These are phyloP conservation scores for Leccinum arenicola DNA, from an alignment of 768 basidiomycete species.

Conservation along the genomic window DNA sequence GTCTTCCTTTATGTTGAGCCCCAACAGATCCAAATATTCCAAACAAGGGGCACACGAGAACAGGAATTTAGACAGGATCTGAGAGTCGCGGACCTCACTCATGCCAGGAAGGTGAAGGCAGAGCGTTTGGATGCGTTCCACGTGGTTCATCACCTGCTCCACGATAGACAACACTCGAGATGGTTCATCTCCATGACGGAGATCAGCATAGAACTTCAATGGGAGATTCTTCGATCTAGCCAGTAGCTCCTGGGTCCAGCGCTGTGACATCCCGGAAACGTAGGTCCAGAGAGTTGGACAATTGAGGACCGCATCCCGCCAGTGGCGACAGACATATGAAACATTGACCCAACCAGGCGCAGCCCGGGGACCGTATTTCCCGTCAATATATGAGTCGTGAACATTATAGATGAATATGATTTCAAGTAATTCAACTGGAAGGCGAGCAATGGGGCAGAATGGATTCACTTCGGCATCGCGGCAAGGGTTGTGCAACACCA, in stretches of 20 bases:
- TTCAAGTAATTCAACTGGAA: not conserved
- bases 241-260: not conserved
- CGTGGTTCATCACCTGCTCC: not conserved
- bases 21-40: too few species aligned
- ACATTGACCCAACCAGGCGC: not conserved
- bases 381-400: not conserved
- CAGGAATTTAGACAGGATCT: not conserved
- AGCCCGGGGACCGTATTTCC: not conserved
- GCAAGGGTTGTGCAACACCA: too few species aligned
- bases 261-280: not conserved
- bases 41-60: too few species aligned
- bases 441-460: not conserved
- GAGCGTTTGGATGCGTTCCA: not conserved
- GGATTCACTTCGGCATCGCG: not conserved
- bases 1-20: too few species aligned
- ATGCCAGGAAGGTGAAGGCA: not conserved
- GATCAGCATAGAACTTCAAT: not conserved
- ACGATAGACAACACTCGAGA: not conserved
- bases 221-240: not conserved
- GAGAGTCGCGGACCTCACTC: not conserved
- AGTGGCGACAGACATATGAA: not conserved
- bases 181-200: too few species aligned
- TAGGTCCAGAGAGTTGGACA: not conserved
- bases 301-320: not conserved
- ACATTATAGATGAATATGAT: not conserved